Conservation (phyloP, 2,329 filamentous ascomycete species). For the Teratosphaeria pseudoeucalypti region DNA sequence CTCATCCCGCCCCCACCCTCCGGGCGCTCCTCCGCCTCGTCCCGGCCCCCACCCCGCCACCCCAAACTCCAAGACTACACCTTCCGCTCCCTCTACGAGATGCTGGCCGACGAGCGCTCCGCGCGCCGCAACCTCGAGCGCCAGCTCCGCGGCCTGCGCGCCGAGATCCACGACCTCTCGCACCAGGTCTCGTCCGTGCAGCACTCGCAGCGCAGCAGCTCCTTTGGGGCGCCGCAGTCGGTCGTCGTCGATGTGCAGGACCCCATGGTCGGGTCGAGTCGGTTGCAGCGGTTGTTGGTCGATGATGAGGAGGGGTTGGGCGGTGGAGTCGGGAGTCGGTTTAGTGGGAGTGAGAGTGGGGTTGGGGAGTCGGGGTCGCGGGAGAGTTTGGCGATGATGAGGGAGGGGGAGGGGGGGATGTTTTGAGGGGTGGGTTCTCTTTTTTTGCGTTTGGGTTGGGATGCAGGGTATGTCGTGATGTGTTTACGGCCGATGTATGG, state of each 20-base stretch:
- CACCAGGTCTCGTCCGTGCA: conserved; percentile 18
- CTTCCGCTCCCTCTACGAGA: conserved; percentile 27
- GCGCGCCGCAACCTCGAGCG: conserved; percentile 25
- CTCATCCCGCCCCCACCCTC: too few relatives aligned
- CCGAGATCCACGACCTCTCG: conserved; percentile 22
- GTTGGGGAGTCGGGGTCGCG: too few relatives aligned
- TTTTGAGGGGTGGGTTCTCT: too few relatives aligned
- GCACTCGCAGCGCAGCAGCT: conserved; percentile 16
- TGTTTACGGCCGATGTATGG: too few relatives aligned
- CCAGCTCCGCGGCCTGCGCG: conserved; percentile 19
- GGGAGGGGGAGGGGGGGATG: too few relatives aligned
- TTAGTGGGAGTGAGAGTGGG: too few relatives aligned
- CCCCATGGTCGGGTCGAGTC: conserved; percentile 10
- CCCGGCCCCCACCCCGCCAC: too few relatives aligned
- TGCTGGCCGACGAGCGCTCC: conserved; percentile 28
- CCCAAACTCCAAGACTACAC: conserved; percentile 12
- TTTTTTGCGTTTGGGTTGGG: too few relatives aligned
- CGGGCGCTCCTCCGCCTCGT: not conserved
- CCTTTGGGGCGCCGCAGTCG: conserved; percentile 8
- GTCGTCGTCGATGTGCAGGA: conserved; percentile 1
- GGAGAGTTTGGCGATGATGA: too few relatives aligned
- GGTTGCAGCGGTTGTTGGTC: not conserved
- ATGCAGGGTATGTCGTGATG: too few relatives aligned
- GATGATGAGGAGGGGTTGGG: not conserved
- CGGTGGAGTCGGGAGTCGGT: too few relatives aligned